A percentile compares a stretch with the other conserved stretches of the same genome.
Conservation (phyloP, 2,329 filamentous ascomycete genomes). For the Orbilia blumenaviensis region DNA sequence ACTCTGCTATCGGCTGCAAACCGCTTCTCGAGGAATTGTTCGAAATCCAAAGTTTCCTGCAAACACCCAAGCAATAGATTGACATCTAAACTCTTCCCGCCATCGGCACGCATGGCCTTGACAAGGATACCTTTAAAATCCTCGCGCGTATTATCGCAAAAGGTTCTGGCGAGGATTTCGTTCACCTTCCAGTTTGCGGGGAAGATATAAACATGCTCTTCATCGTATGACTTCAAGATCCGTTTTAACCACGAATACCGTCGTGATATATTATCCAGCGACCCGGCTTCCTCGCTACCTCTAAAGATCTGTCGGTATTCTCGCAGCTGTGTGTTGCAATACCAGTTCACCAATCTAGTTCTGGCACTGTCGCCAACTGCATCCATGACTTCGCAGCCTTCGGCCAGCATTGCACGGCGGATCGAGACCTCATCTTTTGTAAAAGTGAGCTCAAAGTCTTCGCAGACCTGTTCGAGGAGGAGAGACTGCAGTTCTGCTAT, state of each 20-base stretch:
- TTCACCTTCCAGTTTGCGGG: conserved; percentile 87
- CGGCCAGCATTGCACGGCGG: conserved; percentile 76
- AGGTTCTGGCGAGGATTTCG: conserved; percentile 87
- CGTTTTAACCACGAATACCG: conserved; percentile 96
- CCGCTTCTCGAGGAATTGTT: conserved; percentile 85
- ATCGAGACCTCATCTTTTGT: conserved; percentile 82
- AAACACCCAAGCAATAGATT: conserved; percentile 86
- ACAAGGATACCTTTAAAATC: conserved; percentile 95
- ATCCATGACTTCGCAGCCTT: conserved; percentile 94
- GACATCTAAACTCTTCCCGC: conserved; percentile 84
- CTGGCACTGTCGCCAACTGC: conserved; percentile 88
- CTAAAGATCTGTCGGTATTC: conserved; percentile 96
- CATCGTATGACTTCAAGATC: conserved; percentile 93
- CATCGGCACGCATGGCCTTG: conserved; percentile 79
- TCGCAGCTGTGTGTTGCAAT: conserved; percentile 93
- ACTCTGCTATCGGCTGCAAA: conserved; percentile 76
- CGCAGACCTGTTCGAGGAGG: conserved; percentile 95
- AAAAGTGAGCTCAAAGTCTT: conserved; percentile 96
- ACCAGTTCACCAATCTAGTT: conserved; percentile 87
- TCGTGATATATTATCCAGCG: conserved; percentile 92
- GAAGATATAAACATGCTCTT: conserved; percentile 89
- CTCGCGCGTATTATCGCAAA: conserved; percentile 93
- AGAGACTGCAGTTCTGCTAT: conserved; percentile 93
- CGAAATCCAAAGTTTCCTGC: conserved; percentile 96
- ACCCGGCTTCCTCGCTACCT: conserved; percentile 94